These are phyloP conservation scores for Zasmidium citrigriseum DNA, from an alignment of 2,329 filamentous ascomycete genomes.

Conservation along the genomic window DNA sequence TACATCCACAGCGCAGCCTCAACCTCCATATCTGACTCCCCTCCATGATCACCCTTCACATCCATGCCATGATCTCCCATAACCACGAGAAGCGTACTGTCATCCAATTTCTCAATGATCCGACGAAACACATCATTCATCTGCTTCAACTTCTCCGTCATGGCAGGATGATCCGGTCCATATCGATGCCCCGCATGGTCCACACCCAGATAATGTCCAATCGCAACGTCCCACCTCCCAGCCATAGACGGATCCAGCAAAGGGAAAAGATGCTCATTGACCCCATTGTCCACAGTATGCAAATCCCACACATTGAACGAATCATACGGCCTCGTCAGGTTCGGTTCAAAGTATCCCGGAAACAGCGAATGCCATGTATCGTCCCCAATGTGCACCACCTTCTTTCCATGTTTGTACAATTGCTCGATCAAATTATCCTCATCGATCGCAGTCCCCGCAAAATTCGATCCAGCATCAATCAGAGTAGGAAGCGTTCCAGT, in stretches of 20 bases:
- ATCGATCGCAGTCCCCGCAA: constrained; percentile 91
- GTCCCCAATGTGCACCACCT: constrained; percentile 91
- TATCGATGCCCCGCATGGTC: constrained; percentile 97
- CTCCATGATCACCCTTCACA: constrained; percentile 94
- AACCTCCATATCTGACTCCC: constrained; percentile 94
- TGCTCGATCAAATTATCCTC: constrained; percentile 80
- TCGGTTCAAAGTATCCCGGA: constrained; percentile 85
- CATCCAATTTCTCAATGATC: constrained; percentile 72
- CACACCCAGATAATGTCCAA: constrained; percentile 91
- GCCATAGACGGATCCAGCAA: constrained; percentile 67
- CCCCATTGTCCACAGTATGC: constrained; percentile 94
- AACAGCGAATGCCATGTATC: constrained; percentile 96
- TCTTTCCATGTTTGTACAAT: constrained; percentile 66
- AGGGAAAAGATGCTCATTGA: constrained; percentile 86
- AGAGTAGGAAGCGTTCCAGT: constrained; percentile 95
- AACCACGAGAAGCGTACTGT: constrained; percentile 84
- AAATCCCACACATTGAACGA: constrained; percentile 99
- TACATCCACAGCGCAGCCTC: constrained; percentile 98
- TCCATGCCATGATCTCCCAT: constrained; percentile 99
- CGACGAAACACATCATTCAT: constrained; percentile 81
- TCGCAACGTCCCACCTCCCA: constrained; percentile 85
- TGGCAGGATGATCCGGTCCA: constrained; percentile 87
- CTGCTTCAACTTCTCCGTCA: constrained; percentile 85
- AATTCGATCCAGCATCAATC: constrained; percentile 90
- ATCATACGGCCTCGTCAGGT: constrained; percentile 86